Evolutionary conservation across 108 stramenopile species (phyloP).

Genomic region (Skeletonema grethae): DNA sequence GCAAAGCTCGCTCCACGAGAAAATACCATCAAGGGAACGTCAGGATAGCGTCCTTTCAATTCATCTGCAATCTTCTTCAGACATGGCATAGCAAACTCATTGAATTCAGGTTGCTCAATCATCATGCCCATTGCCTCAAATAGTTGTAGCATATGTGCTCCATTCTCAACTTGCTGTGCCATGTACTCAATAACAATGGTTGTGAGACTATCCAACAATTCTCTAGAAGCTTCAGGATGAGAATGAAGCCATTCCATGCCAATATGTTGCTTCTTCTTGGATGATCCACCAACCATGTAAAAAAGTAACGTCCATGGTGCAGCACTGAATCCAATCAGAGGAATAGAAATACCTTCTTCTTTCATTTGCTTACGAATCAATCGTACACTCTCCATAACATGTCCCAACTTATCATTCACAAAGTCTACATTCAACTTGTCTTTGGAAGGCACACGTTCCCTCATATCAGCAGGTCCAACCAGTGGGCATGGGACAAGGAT

Average conservation of each 20-base stretch:
- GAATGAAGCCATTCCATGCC: slow-evolving; percentile 84
- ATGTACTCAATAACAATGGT: slow-evolving; percentile 93
- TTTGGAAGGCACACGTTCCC: slow-evolving; percentile 64
- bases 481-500: slow-evolving; percentile 91
- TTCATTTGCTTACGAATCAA: slow-evolving; percentile 82
- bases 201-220: slow-evolving; percentile 78
- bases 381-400: slow-evolving; percentile 82
- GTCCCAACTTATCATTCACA: slow-evolving; percentile 80
- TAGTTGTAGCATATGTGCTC: slow-evolving; percentile 89
- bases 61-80: slow-evolving; percentile 72
- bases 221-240: slow-evolving; percentile 77
- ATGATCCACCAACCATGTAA: slow-evolving; percentile 96
- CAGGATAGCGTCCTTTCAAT: slow-evolving; percentile 83
- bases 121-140: slow-evolving; percentile 98
- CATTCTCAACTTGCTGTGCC: slow-evolving; percentile 89
- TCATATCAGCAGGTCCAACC: slow-evolving; percentile 73
- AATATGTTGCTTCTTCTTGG: slow-evolving; percentile 84
- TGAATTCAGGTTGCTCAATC: slow-evolving; percentile 84
- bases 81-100: slow-evolving; percentile 86
- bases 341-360: slow-evolving; percentile 76
- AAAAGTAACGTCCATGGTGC: slow-evolving; percentile 96
- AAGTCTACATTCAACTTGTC: slow-evolving; percentile 64
- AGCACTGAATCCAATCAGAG: slow-evolving; percentile 94
- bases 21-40: slow-evolving; percentile 94
- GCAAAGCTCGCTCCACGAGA: slow-evolving; percentile 85